Conservation (phyloP, 1,284 basidiomycete genomes). For the Athelia sp. region DNA sequence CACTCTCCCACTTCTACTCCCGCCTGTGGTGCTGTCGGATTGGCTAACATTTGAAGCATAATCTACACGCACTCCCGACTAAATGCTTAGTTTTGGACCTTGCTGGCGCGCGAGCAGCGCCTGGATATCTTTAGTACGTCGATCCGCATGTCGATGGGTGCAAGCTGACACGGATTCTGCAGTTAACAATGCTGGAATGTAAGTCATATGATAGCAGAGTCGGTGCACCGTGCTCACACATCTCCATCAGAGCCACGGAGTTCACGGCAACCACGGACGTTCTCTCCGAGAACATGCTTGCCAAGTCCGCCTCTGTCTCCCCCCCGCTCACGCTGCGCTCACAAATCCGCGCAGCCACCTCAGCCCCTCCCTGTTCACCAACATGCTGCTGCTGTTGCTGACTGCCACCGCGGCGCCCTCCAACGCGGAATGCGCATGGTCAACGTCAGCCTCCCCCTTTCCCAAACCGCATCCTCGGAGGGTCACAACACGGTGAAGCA, state of each 20-base stretch:
- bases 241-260: background rate
- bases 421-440: constrained; percentile 47
- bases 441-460: constrained; percentile 11
- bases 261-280: background rate
- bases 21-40: too few species aligned
- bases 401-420: constrained; percentile 37
- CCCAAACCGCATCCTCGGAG: background rate
- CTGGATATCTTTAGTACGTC: too few species aligned
- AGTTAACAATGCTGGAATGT: constrained; percentile 55
- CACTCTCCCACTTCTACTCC: too few species aligned
- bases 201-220: constrained; percentile 17
- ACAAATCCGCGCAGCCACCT: constrained; percentile 31
- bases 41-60: too few species aligned
- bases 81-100: too few species aligned
- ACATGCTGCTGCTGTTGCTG: constrained; percentile 42
- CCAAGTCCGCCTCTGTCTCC: constrained; percentile 32
- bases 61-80: too few species aligned
- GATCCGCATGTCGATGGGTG: too few species aligned
- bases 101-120: too few species aligned
- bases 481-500: background rate
- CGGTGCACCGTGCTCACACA: too few species aligned
- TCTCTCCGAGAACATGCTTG: constrained; percentile 32
- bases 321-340: too few species aligned
- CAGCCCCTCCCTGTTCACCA: constrained; percentile 41
- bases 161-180: background rate